Evolutionary conservation across 495 filamentous ascomycete species (phyloP).

Genomic region (Penicillium roqueforti): DNA sequence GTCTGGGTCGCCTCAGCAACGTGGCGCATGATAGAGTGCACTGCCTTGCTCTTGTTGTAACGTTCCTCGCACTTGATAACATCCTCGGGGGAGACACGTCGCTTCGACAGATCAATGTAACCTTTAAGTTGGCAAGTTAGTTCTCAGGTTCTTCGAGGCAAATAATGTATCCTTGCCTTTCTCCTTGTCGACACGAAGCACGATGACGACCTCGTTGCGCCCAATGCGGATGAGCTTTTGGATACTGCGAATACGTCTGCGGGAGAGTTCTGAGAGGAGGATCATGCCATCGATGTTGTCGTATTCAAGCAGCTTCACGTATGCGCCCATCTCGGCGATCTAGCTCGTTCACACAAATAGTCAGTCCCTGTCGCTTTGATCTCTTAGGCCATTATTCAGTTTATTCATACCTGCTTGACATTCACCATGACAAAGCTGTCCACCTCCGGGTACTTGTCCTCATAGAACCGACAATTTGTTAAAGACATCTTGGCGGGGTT

Average conservation of each 20-base stretch:
- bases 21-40: constrained; percentile 96
- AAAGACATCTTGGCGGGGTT: constrained; percentile 77
- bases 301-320: constrained; percentile 98
- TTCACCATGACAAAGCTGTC: constrained; percentile 99
- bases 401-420: constrained; percentile 74
- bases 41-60: constrained; percentile 99
- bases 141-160: not conserved
- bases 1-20: constrained; percentile 94
- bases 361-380: constrained; percentile 1
- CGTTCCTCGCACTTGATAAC: constrained; percentile 97
- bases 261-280: constrained; percentile 88
- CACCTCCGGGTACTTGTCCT: constrained; percentile 96
- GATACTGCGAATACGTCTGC: constrained; percentile 95
- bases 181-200: constrained; percentile 97
- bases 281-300: constrained; percentile 99
- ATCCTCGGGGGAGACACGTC: constrained; percentile 94
- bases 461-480: constrained; percentile 98
- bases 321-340: constrained; percentile 99
- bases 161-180: constrained; percentile 60
- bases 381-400: not conserved
- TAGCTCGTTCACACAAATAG: constrained; percentile 31
- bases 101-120: constrained; percentile 98
- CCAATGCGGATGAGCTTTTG: constrained; percentile 98
- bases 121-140: constrained; percentile 47
- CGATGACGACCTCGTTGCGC: constrained; percentile 96